Conservation (phyloP, 441 rosid species). For the Euphorbia corollata region DNA sequence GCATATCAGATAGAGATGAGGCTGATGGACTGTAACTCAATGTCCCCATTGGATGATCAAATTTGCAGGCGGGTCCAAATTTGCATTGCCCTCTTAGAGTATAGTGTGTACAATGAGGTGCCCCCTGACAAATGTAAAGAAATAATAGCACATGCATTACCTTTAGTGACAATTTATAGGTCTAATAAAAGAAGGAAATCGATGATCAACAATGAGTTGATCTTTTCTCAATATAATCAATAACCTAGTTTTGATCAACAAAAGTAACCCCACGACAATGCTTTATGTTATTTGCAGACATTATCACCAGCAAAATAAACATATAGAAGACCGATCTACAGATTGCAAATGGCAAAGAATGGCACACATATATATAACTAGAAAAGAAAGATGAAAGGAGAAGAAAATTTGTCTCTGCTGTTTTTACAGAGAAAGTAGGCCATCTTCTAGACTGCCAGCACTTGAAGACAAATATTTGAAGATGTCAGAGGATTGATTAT, state of each 20-base stretch:
- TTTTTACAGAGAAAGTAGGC: too few species aligned
- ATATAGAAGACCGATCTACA: background rate
- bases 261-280: background rate
- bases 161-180: background rate
- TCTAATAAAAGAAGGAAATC: background rate
- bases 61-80: conserved; percentile 80
- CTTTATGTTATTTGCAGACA: background rate
- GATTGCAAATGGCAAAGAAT: background rate
- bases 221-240: background rate
- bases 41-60: conserved; percentile 65
- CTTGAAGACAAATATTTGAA: too few species aligned
- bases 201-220: background rate
- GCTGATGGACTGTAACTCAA: conserved; percentile 93
- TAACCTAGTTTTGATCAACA: background rate
- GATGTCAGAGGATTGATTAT: too few species aligned
- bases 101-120: conserved; percentile 64
- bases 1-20: conserved; percentile 87
- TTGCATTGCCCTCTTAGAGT: conserved; percentile 76
- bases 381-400: background rate
- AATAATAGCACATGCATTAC: conserved; percentile 7
- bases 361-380: background rate
- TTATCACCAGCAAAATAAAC: background rate
- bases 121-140: conserved; percentile 44
- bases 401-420: too few species aligned
- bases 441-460: too few species aligned